These are phyloP conservation scores for Candida quercuum DNA, from an alignment of 805 yeast species.

Conservation along the genomic window DNA sequence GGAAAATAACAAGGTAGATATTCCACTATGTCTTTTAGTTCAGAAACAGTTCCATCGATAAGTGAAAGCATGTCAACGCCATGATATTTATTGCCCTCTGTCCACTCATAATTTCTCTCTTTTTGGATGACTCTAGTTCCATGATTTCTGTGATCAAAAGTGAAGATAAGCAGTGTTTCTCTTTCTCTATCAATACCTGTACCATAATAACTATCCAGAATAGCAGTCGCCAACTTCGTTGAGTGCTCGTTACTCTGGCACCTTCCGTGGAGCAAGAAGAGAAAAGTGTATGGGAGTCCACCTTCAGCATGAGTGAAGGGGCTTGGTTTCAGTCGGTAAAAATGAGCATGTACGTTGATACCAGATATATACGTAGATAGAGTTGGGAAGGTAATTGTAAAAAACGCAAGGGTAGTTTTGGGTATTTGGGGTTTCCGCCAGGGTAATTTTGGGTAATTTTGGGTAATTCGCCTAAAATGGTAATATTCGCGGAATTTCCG, in stretches of 20 bases:
- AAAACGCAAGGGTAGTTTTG: too few species aligned
- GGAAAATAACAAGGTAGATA: conserved; percentile 13
- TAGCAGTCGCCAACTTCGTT: neutral
- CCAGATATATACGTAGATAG: conserved; percentile 1
- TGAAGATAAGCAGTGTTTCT: conserved; percentile 9
- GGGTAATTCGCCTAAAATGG: too few species aligned
- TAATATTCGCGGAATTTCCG: too few species aligned
- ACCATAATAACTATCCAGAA: neutral
- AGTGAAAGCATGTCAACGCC: conserved; percentile 15
- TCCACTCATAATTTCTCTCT: conserved; percentile 10
- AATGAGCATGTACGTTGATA: neutral
- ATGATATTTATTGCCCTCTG: conserved; percentile 13
- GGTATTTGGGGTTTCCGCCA: too few species aligned
- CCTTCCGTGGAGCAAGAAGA: neutral
- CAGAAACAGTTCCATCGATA: conserved; percentile 17
- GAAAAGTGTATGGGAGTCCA: neutral
- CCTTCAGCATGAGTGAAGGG: neutral
- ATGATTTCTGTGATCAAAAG: conserved; percentile 21
- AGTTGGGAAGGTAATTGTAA: too few species aligned
- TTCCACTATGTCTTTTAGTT: conserved; percentile 14
- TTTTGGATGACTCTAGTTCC: conserved; percentile 10
- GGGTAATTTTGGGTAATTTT: too few species aligned
- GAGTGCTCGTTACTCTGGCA: neutral
- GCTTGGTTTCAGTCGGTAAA: neutral
- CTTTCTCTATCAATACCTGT: neutral